Evolutionary conservation across 345 rosid species (phyloP), one percentile per base, ranked within the genome.

Genomic region (Draba incana): DNA sequence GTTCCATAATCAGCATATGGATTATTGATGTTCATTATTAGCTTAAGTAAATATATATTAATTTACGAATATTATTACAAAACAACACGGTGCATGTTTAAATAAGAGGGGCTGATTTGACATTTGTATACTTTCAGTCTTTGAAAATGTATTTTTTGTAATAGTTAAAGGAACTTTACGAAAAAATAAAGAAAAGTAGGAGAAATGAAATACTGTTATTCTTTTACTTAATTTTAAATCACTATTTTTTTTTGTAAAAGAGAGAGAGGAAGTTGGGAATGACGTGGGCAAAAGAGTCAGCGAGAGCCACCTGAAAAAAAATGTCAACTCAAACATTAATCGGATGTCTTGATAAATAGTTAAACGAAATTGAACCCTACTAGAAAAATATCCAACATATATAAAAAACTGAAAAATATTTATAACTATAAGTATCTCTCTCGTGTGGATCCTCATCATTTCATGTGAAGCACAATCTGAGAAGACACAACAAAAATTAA

Each of bases 301-400:
- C 74, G 73, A 68, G 78, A 74, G 74, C 46, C 78, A 74, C 73
- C 78, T 74, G 69, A 74, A 66, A 66, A 67, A 65, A 74, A 74
- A 74, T 74, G 74, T 68, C 74, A 74, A 74, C 74, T 69, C 64
- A 68, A 61, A 68, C 31, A 74, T 67, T 53, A 53, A 61, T 67
- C 67, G 35, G 58, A 58, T 73, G 62, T 73, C 46, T 74, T 74
- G 45, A 61, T 45, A 60, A 46, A 74, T 54, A 74, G 73, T 67
- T 67, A 68, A 68, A 46, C 57, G 25, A 68, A 68, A 35, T 35
- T 35, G 8, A 68, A 41, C 74, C 78, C 65, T 68, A 75, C 79
- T 69, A 63, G 49, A 56, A 75, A 66, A 57, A 68, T 20, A 62
- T 68, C 70, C 55, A 49, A 68, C 16, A 54, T 46, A 35, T 35